Conservation (phyloP, 176 grass and related monocot genomes). For the Secale cereale region DNA sequence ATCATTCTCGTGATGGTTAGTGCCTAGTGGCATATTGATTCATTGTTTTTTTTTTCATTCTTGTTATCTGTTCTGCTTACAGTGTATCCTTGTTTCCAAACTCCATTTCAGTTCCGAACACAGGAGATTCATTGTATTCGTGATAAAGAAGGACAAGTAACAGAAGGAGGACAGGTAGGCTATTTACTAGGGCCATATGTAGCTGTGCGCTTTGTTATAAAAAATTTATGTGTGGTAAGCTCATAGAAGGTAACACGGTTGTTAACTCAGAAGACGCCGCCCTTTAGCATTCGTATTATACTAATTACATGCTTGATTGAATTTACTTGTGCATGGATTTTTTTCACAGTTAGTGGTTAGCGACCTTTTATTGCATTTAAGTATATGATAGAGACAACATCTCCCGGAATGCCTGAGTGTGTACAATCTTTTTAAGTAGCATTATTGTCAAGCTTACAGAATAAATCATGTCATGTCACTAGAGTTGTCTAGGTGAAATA, state of each 20-base stretch:
- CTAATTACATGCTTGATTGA: background rate
- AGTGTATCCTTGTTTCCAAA: conserved; percentile 16
- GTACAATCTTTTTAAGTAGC: background rate
- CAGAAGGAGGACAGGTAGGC: conserved; percentile 79
- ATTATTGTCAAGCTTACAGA: background rate
- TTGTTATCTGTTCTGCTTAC: conserved; percentile 23
- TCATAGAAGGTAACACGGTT: conserved; percentile 2
- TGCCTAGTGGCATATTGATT: background rate
- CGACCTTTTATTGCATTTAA: background rate
- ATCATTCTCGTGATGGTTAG: conserved; percentile 71
- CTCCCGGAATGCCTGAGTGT: background rate
- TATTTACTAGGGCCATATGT: background rate
- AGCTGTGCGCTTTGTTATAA: background rate
- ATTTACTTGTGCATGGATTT: background rate
- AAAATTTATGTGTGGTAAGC: background rate
- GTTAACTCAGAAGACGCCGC: background rate
- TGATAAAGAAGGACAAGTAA: conserved; percentile 72
- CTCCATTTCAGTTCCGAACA: conserved; percentile 78
- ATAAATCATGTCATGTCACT: background rate
- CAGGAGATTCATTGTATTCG: conserved; percentile 95
- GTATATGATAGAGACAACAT: background rate
- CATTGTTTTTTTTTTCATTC: background rate
- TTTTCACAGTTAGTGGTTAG: background rate
- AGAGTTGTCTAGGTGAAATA: conserved; percentile 17
- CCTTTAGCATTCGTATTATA: background rate